phyloP scores from a whole-genome alignment of 257 asterid species.

The Parsonsia alboflavescens region DNA sequence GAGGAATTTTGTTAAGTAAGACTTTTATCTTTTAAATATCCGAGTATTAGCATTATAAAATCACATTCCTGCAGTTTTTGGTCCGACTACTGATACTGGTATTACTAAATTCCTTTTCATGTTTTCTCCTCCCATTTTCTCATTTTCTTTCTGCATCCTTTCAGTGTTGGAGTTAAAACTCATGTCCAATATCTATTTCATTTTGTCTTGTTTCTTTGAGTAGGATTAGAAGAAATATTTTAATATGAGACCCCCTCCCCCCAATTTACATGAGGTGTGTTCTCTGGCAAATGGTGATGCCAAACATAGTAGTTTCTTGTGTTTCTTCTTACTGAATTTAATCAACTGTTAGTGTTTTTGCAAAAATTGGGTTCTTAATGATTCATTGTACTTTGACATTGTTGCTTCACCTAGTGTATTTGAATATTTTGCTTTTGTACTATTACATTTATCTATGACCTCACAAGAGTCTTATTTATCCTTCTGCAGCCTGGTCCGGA shows the following conservation, averaged over 20 bases:
- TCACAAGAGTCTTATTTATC: conserved; percentile 3
- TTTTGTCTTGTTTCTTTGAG: not conserved
- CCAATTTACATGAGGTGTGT: too few relatives aligned
- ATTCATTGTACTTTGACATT: not conserved
- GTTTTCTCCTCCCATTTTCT: not conserved
- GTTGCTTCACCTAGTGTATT: not conserved
- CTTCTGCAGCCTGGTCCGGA: conserved; percentile 62
- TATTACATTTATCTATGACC: not conserved
- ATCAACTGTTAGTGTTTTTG: not conserved
- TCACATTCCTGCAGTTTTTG: not conserved
- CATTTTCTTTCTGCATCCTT: not conserved
- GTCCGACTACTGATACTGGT: not conserved
- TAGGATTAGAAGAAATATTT: not conserved
- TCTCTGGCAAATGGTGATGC: not conserved
- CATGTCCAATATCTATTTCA: not conserved
- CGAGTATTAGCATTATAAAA: not conserved
- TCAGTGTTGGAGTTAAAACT: not conserved
- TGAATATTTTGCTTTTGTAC: not conserved
- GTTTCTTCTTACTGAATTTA: not conserved
- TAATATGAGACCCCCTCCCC: too few relatives aligned
- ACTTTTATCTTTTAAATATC: not conserved
- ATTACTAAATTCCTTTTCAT: not conserved
- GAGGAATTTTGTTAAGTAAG: not conserved
- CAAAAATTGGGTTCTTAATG: not conserved
- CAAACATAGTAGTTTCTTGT: not conserved